Conservation (phyloP, 805 yeast genomes). For the Yarrowia sp. region DNA sequence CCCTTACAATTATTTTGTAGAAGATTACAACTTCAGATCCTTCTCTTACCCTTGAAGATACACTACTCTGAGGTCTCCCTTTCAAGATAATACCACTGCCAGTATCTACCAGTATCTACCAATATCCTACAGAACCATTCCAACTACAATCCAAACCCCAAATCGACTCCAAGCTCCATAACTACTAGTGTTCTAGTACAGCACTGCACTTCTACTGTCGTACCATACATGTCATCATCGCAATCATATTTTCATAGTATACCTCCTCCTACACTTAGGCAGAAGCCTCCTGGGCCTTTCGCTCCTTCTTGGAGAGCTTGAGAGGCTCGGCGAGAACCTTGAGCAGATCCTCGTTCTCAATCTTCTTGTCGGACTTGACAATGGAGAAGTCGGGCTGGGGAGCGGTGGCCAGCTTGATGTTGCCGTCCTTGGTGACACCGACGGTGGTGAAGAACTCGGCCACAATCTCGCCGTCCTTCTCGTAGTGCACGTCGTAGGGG, state of each 20-base stretch:
- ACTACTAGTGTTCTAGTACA: too few species aligned
- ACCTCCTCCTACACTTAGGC: slow-evolving; percentile 2
- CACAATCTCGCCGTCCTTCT: slow-evolving; percentile 61
- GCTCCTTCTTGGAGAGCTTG: slow-evolving; percentile 42
- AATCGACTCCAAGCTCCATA: too few species aligned
- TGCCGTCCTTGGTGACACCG: slow-evolving; percentile 69
- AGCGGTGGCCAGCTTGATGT: slow-evolving; percentile 60
- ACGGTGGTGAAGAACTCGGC: slow-evolving; percentile 74
- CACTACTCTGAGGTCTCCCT: too few species aligned
- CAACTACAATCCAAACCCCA: too few species aligned
- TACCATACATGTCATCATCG: slow-evolving; percentile 5
- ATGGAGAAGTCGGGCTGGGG: slow-evolving; percentile 47
- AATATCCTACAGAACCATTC: too few species aligned
- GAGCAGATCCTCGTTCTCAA: slow-evolving; percentile 50
- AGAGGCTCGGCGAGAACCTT: slow-evolving; percentile 50
- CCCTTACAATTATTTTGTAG: too few species aligned
- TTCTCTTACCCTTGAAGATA: too few species aligned
- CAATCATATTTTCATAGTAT: not conserved
- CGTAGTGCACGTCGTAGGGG: slow-evolving; percentile 66
- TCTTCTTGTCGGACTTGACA: slow-evolving; percentile 55
- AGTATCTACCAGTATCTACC: too few species aligned
- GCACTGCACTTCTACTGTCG: too few species aligned
- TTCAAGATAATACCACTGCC: too few species aligned
- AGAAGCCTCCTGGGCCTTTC: slow-evolving; percentile 41
- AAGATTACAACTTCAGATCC: too few species aligned